Evolutionary conservation across 2,329 filamentous ascomycete genomes (phyloP), one percentile per base, ranked within the genome.

Genomic region (Penicillium sp.): DNA sequence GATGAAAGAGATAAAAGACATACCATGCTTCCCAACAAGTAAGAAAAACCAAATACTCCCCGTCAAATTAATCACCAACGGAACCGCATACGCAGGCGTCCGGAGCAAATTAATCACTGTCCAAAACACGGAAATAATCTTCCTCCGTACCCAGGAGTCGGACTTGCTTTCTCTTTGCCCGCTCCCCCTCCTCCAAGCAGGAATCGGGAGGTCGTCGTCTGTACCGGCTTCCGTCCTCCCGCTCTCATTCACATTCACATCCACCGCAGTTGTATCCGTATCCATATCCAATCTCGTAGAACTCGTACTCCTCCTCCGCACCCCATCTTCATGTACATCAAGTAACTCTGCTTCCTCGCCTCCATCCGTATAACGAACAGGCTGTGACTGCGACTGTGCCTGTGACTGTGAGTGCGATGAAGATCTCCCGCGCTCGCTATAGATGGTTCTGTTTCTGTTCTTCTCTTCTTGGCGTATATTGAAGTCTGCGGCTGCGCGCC

Each of bases 21-120:
- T 72, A 95, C 90, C 90, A 62, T 91, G 91, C 69, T 93, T 83
- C 6, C 92, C 92, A 72, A 97, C 92, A 57, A 97, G 76, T 59
- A 97, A 72, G 62, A 97, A 97, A 72, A 97, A 97, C 92, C 92
- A 97, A 47, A 96, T 80, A 65, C 89, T 95, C 27, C 92, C 92
- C 2, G 92, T 95, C 45, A 97, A 73, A 67, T 97, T 97, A 50
- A 95, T 72, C 44, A 95, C 72, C 59, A 97, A 72, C 16, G 92
- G 92, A 22, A 95, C 73, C 5, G 89, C 88, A 71, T 97, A 97
- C 14, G 82, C 80, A 30, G 91, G 91, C 59, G 90, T 90, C 50
- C 80, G 77, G 44, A 97, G 72, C 50, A 96, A 75, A 64, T 95
- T 91, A 11, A 84, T 64, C 1, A 92, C 87, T 3, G 84, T 86